These are phyloP conservation scores for Yamadazyma sp. DNA, from an alignment of 805 yeast species.

Conservation along the genomic window DNA sequence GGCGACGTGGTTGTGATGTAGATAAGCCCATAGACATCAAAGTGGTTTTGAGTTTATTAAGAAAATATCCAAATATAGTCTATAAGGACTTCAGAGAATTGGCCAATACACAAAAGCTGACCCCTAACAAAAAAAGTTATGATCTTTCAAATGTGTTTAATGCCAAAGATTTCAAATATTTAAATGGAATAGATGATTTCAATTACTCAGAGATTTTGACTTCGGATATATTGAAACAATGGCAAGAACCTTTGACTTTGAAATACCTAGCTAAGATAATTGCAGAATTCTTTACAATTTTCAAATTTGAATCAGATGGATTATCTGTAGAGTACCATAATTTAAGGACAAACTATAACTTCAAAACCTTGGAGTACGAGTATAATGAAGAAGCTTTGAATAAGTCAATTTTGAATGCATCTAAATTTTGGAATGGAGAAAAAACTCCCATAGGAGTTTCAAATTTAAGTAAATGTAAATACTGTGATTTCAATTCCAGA, in stretches of 20 bases:
- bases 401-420: slow-evolving; percentile 27
- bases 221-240: slow-evolving; percentile 30
- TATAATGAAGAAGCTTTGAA: slow-evolving; percentile 33
- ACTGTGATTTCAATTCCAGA: slow-evolving; percentile 48
- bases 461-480: slow-evolving; percentile 44
- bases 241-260: slow-evolving; percentile 57
- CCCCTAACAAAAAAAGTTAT: slow-evolving; percentile 8
- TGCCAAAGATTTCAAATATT: slow-evolving; percentile 6
- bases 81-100: slow-evolving; percentile 43
- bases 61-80: slow-evolving; percentile 33
- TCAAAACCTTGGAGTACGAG: slow-evolving; percentile 37
- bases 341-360: slow-evolving; percentile 27
- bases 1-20: slow-evolving; percentile 44
- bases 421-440: slow-evolving; percentile 58
- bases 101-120: slow-evolving; percentile 29
- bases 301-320: slow-evolving; percentile 34
- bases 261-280: slow-evolving; percentile 54
- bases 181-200: slow-evolving; percentile 17
- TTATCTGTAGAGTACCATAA: slow-evolving; percentile 54
- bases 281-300: slow-evolving; percentile 41
- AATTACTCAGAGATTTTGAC: slow-evolving; percentile 17
- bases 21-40: slow-evolving; percentile 47
- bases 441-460: slow-evolving; percentile 46
- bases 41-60: slow-evolving; percentile 35
- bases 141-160: slow-evolving; percentile 7